These are phyloP conservation scores for Babesia bovis DNA, from an alignment of 169 alveolate genomes.

Conservation along the genomic window DNA sequence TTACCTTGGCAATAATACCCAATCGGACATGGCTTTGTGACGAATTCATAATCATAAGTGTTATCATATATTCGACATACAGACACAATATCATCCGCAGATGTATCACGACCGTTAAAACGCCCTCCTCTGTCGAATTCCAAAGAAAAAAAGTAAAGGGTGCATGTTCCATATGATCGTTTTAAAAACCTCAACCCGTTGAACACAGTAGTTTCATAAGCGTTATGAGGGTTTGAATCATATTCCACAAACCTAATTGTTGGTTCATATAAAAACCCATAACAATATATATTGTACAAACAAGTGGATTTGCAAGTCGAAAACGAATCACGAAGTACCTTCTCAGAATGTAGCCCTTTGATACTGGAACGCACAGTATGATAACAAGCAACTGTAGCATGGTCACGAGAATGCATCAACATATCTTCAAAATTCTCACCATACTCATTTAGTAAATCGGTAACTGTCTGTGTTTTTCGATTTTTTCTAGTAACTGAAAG, in stretches of 20 bases:
- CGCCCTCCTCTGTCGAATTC: not conserved
- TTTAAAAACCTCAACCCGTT: constrained; percentile 33
- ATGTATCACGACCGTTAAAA: not conserved
- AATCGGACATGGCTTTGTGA: constrained; percentile 63
- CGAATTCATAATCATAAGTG: constrained; percentile 12
- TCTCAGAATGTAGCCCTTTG: constrained; percentile 1
- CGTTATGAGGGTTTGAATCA: constrained; percentile 26
- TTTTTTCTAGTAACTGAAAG: constrained; percentile 1
- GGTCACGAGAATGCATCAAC: not conserved
- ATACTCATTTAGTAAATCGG: not conserved
- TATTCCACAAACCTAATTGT: constrained; percentile 6
- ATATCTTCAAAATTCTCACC: constrained; percentile 13
- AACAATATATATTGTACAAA: constrained; percentile 67
- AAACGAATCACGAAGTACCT: constrained; percentile 51
- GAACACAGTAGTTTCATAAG: constrained; percentile 17
- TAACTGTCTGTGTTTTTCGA: not conserved
- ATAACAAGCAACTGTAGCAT: not conserved
- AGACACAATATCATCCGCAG: not conserved
- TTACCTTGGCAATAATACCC: constrained; percentile 63
- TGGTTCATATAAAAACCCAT: constrained; percentile 68
- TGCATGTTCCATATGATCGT: constrained; percentile 33
- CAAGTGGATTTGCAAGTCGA: constrained; percentile 61
- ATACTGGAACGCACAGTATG: not conserved
- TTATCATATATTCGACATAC: constrained; percentile 13
- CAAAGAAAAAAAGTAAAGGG: constrained; percentile 42